Conservation (phyloP, 2,329 filamentous ascomycete species). For the Uncinocarpus reesii region DNA sequence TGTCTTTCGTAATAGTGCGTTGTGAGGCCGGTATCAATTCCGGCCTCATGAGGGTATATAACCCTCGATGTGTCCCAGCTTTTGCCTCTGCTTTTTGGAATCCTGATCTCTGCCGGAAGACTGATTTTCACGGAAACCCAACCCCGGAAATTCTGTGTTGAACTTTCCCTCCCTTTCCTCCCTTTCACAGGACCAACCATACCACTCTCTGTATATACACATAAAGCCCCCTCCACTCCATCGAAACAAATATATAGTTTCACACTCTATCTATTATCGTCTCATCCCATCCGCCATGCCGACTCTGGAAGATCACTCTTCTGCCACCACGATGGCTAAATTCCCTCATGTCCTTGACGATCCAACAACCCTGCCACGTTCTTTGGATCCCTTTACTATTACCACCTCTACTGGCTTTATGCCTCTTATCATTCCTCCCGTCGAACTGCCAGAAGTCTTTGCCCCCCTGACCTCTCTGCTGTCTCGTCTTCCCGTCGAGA, state of each 20-base stretch:
- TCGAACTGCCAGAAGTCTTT: constrained; percentile 61
- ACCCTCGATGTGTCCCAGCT: constrained; percentile 19
- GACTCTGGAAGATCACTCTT: constrained; percentile 23
- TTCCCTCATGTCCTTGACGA: constrained; percentile 39
- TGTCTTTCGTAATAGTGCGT: constrained; percentile 28
- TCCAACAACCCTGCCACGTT: constrained; percentile 32
- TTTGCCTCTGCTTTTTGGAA: constrained; percentile 14
- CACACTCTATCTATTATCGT: no score
- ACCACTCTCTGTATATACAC: neutral
- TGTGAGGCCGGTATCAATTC: constrained; percentile 39
- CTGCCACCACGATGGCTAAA: constrained; percentile 29
- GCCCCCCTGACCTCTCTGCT: constrained; percentile 60
- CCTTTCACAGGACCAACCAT: neutral
- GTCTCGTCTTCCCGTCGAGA: constrained; percentile 69
- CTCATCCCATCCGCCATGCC: constrained; percentile 26
- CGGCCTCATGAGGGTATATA: constrained; percentile 37
- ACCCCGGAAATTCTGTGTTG: neutral
- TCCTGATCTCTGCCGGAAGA: constrained; percentile 8
- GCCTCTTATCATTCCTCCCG: constrained; percentile 32
- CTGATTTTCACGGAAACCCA: constrained; percentile 5
- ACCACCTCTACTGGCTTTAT: constrained; percentile 39
- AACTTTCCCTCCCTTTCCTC: neutral
- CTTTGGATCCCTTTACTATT: constrained; percentile 40
- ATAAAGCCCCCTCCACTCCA: neutral
- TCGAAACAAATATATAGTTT: no score